phyloP scores from a whole-genome alignment of 2,329 filamentous ascomycete species.

The Macrophomina pseudophaseolina region DNA sequence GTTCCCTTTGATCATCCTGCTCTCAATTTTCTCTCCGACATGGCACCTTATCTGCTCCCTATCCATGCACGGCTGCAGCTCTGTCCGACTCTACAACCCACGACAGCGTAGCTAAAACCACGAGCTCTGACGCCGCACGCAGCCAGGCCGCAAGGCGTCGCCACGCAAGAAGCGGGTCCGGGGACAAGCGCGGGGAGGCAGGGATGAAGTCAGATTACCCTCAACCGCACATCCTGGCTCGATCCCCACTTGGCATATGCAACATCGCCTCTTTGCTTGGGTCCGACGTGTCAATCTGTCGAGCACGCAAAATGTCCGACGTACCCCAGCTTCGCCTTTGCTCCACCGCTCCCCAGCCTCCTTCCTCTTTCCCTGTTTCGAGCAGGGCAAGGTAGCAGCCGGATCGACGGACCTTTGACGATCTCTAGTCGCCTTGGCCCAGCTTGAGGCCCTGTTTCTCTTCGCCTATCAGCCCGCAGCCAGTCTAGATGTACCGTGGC shows the following conservation, averaged over 20 bases:
- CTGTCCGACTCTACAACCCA: not conserved
- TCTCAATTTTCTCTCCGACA: not conserved
- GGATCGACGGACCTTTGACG: not conserved
- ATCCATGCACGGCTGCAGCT: not conserved
- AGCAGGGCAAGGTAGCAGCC: constrained; percentile 1
- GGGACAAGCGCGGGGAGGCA: not conserved
- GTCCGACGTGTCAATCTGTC: constrained; percentile 6
- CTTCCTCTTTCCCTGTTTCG: not conserved
- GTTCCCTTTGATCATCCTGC: not conserved
- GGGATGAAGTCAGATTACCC: constrained; percentile 17
- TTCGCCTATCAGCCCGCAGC: not conserved
- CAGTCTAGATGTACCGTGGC: not conserved
- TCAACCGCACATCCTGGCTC: constrained; percentile 1
- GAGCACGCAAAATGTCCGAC: not conserved
- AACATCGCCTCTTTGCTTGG: constrained; percentile 11
- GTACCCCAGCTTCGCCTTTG: not conserved
- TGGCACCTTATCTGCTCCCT: not conserved
- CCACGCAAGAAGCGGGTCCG: constrained; percentile 5
- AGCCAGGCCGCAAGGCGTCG: not conserved
- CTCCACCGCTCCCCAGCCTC: not conserved
- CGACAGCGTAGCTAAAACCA: not conserved
- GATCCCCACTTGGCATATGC: constrained; percentile 13
- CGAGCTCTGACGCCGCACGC: not conserved
- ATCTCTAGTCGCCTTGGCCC: not conserved
- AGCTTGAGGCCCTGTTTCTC: not conserved